Evolutionary conservation across 805 yeast genomes (phyloP).

Genomic region (Lachancea waltii): DNA sequence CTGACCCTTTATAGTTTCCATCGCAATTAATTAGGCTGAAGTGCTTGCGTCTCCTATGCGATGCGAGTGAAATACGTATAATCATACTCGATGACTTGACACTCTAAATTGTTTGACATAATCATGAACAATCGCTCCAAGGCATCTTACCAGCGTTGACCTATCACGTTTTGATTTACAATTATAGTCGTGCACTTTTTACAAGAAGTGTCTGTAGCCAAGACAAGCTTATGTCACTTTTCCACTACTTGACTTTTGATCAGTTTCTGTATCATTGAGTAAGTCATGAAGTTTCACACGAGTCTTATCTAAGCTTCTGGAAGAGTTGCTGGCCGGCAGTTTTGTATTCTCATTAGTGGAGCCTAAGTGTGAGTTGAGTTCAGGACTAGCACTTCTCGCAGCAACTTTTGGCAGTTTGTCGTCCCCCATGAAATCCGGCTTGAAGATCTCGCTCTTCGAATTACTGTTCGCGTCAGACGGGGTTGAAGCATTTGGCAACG

Average conservation of each 20-base stretch:
- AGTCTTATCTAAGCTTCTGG: not conserved
- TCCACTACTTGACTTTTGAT: not conserved
- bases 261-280: constrained; percentile 5
- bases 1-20: no score
- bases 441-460: constrained; percentile 1
- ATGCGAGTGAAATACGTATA: no score
- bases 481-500: not conserved
- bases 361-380: not conserved
- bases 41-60: no score
- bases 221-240: not conserved
- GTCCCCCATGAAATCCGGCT: constrained; percentile 4
- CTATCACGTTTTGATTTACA: no score
- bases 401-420: no score
- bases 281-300: constrained; percentile 5
- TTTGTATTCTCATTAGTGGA: not conserved
- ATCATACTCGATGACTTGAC: no score
- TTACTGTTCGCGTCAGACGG: not conserved
- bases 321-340: not conserved
- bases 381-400: not conserved
- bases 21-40: no score
- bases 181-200: no score
- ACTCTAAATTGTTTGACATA: no score
- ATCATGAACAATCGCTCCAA: no score
- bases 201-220: no score
- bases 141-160: no score